These are phyloP conservation scores for Corylus americana DNA, from an alignment of 306 rosid genomes.

Conservation along the genomic window DNA sequence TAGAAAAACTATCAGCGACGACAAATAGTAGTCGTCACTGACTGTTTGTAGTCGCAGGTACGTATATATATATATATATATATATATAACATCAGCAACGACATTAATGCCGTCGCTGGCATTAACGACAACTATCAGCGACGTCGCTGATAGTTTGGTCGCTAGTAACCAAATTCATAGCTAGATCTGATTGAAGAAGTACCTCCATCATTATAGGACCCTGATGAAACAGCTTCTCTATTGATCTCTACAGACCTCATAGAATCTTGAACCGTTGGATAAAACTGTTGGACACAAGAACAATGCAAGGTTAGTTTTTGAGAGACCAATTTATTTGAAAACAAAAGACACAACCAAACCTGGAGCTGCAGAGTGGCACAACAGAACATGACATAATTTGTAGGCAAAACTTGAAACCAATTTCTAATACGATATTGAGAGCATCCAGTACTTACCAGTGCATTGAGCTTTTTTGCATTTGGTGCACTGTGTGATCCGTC, in stretches of 20 bases:
- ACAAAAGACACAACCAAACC: conserved; percentile 3
- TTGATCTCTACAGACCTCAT: conserved; percentile 26
- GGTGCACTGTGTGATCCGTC: conserved; percentile 31
- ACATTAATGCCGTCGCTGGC: too few relatives aligned
- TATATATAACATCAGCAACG: too few relatives aligned
- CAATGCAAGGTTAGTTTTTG: conserved; percentile 9
- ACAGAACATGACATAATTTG: neutral
- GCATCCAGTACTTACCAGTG: conserved; percentile 44
- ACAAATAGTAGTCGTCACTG: too few relatives aligned
- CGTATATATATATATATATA: too few relatives aligned
- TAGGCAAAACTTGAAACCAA: conserved; percentile 20
- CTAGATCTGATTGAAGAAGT: neutral
- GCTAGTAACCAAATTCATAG: too few relatives aligned
- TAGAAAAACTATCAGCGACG: too few relatives aligned
- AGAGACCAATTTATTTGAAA: conserved; percentile 16
- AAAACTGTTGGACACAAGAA: conserved; percentile 29
- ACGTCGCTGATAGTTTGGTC: too few relatives aligned
- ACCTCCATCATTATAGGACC: too few relatives aligned
- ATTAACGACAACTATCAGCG: too few relatives aligned
- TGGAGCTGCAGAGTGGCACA: neutral
- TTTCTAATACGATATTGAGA: conserved; percentile 15
- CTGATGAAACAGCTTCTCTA: conserved; percentile 14
- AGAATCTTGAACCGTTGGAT: conserved; percentile 23
- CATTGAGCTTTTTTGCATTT: conserved; percentile 26
- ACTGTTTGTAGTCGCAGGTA: too few relatives aligned